Evolutionary conservation across 768 basidiomycete species (phyloP).

Genomic region (Cubamyces lactineus): DNA sequence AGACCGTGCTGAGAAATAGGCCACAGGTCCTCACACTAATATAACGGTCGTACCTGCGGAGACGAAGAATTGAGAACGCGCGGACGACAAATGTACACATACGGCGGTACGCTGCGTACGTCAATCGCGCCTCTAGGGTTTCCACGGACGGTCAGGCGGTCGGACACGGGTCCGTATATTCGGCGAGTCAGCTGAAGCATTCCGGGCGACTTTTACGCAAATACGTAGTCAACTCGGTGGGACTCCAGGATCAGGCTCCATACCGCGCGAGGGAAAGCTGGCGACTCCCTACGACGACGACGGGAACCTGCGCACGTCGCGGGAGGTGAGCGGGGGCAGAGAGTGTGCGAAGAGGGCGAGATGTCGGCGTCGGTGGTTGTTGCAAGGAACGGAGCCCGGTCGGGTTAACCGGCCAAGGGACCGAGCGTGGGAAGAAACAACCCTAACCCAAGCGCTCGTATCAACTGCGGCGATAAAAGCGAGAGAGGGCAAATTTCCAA

Average conservation of each 20-base stretch:
- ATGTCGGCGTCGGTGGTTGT: slow-evolving; percentile 9
- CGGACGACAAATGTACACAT: slow-evolving; percentile 17
- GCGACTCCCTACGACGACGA: too few relatives aligned
- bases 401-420: slow-evolving; percentile 16
- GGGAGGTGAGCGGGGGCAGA: not conserved
- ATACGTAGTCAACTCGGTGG: not conserved
- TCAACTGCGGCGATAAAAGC: slow-evolving; percentile 15
- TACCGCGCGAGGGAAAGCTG: too few relatives aligned
- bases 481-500: slow-evolving; percentile 9
- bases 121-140: slow-evolving; percentile 12
- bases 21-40: slow-evolving; percentile 3
- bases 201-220: slow-evolving; percentile 7
- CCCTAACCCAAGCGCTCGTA: slow-evolving; percentile 23
- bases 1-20: not conserved
- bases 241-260: not conserved
- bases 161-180: not conserved
- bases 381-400: slow-evolving; percentile 9
- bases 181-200: slow-evolving; percentile 6
- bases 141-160: slow-evolving; percentile 24
- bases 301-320: not conserved
- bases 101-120: slow-evolving; percentile 14
- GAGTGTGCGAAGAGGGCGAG: not conserved
- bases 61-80: slow-evolving; percentile 5
- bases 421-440: slow-evolving; percentile 20
- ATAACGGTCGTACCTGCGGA: not conserved